Evolutionary conservation across 192 early-diverging fungal genomes (phyloP).

Genomic region (Coemansia sp.): DNA sequence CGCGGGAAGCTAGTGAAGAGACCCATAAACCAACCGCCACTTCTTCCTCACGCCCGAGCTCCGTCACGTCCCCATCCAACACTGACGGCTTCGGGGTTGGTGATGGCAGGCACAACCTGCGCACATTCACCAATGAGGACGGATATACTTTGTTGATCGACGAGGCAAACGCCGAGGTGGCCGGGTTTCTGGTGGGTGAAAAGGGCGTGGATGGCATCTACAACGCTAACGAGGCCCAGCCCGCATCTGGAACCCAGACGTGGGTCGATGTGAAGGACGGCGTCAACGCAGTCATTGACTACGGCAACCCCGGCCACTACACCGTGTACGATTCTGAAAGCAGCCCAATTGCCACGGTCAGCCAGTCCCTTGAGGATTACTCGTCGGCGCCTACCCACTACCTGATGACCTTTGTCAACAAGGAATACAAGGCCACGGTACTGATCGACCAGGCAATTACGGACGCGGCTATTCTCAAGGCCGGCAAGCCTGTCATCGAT

Average conservation of each 20-base stretch:
- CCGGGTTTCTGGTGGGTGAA: conserved; percentile 2
- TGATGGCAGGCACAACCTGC: conserved; percentile 29
- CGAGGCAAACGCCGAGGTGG: conserved; percentile 21
- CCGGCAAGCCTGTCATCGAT: conserved; percentile 8
- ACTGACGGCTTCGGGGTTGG: no score
- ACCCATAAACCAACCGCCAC: no score
- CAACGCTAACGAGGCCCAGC: not conserved
- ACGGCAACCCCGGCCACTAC: conserved; percentile 19
- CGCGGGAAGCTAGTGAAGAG: no score
- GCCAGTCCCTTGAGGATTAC: not conserved
- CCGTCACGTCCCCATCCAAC: no score
- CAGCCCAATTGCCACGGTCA: conserved; percentile 16
- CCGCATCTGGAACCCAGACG: conserved; percentile 10
- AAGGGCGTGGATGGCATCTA: conserved; percentile 29
- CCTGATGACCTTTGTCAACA: conserved; percentile 31
- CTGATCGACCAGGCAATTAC: conserved; percentile 16
- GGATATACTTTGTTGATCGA: conserved; percentile 28
- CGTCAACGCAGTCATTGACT: conserved; percentile 27
- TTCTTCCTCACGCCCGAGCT: no score
- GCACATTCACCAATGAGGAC: conserved; percentile 19
- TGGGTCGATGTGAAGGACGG: conserved; percentile 33
- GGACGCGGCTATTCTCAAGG: conserved; percentile 12
- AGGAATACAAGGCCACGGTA: conserved; percentile 2
- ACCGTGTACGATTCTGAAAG: conserved; percentile 20
- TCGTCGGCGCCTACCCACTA: conserved; percentile 8